Base-by-base conservation (phyloP, 768 basidiomycete genomes). In the Mycena rosella region DNA sequence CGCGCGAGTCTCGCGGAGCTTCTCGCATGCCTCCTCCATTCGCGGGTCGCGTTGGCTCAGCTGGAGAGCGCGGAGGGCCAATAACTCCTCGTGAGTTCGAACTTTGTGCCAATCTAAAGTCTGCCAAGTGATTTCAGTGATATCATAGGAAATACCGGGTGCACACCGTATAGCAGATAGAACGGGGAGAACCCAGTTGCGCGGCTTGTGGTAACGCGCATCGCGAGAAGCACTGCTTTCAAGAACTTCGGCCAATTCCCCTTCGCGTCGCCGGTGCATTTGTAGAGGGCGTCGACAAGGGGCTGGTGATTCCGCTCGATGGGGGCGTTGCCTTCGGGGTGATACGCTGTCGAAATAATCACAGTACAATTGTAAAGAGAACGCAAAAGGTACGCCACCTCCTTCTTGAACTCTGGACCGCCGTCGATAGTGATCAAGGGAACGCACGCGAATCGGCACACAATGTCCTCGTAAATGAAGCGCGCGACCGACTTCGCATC, bases 131-230 rank as follows among this genome's bases (percentile, higher is more conserved):
- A 63, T 64, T 32, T 83, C 77, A 0, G 66, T 18, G 0, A 79
- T 32, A 30, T 81, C 76, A 55, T 79, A 78, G 0, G 76, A 68
- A 81, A 73, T 0, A 82, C 52, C 0, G 77, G 76, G 17, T 79
- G 73, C 2, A 74, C 42, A 7, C 81, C 75, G 59, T 81, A 77
- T 3, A 77, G 47, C 13, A 81, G 51, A 48, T 73, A 80, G 51
- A 76, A 81, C 0, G 80, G 79, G 0, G 77, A 62, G 53, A 71
- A 78, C 0, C 80, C 78, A 0, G 81, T 81, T 13, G 74, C 63
- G 0, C 77, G 29, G 8, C 63, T 70, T 1, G 74, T 69, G 0
- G 76, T 79, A 34, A 72, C 70, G 0, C 77, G 71, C 14, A 78
- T 75, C 0, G 81, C 74, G 48, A 77, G 73, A 1, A 81, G 60